Percentiles rank a stretch among this genome's conserved stretches.
These are phyloP conservation scores for Kwoniella europaea DNA, from an alignment of 768 basidiomycete genomes.

Conservation along the genomic window DNA sequence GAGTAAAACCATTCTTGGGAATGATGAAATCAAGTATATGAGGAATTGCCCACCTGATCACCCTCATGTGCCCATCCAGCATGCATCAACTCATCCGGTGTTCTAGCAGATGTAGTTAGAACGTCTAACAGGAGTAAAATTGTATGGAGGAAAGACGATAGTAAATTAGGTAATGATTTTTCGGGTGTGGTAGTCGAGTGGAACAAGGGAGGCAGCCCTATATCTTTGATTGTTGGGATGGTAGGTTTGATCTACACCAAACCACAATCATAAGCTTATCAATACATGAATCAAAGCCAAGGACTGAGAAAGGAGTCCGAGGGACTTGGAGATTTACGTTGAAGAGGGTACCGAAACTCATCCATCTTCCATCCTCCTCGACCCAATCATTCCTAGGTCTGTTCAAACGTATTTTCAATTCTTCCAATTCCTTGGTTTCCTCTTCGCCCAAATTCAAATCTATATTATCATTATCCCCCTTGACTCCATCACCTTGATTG, in stretches of 20 bases:
- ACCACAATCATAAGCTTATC: no score
- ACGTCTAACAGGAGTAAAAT: slow-evolving; percentile 41
- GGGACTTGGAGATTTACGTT: slow-evolving; percentile 21
- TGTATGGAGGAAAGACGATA: slow-evolving; percentile 52
- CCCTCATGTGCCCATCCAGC: slow-evolving; percentile 48
- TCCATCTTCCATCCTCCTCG: slow-evolving; percentile 46
- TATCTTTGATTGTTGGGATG: slow-evolving; percentile 38
- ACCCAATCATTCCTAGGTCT: slow-evolving; percentile 46
- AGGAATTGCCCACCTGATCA: slow-evolving; percentile 41
- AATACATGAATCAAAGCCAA: no score
- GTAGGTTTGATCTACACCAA: slow-evolving; percentile 29
- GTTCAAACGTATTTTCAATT: slow-evolving; percentile 20
- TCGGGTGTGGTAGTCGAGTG: slow-evolving; percentile 39
- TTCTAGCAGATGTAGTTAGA: slow-evolving; percentile 43
- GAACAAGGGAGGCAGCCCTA: slow-evolving; percentile 37
- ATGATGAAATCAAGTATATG: no score
- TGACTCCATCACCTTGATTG: slow-evolving; percentile 19
- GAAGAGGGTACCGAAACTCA: slow-evolving; percentile 46
- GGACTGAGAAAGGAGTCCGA: background rate
- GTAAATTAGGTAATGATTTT: slow-evolving; percentile 36
- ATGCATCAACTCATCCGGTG: slow-evolving; percentile 44
- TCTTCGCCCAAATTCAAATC: background rate
- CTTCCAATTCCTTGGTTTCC: slow-evolving; percentile 14
- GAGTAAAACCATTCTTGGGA: no score
- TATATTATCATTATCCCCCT: background rate